Base-by-base conservation (phyloP, 2,329 filamentous ascomycete genomes). In the Blumeria hordei region DNA sequence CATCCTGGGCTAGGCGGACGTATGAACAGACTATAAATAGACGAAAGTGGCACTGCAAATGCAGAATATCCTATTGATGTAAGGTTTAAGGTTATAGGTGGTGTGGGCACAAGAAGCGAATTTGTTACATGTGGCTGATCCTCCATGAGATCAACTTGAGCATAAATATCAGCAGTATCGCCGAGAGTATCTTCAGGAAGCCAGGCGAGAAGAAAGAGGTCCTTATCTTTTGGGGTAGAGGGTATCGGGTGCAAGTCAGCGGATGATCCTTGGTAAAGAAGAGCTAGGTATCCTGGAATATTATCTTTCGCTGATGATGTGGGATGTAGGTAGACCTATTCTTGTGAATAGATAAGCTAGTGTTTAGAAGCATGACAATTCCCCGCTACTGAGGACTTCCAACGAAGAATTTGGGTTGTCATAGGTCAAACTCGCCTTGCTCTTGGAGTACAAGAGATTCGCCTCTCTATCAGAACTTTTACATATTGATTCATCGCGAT, bases 281-380 rank as follows among this genome's bases (percentile, higher is more conserved):
- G 75, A 16, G 92, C 90, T 61, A 98, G 81, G 67, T 92, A 98
- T 49, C 92, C 92, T 3, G 87, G 73, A 55, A 98, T 93, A 61
- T 98, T 98, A 71, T 98, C 92, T 70, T 88, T 94, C 56, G 88
- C 77, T 0, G 87, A 93, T 0, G 90, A 84, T 0, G 88, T 88
- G 0, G 92, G 92, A 67, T 98, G 92, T 45, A 98, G 82, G 66
- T 96, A 98, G 66, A 98, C 92, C 83, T 88, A 62, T 53, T 60
- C 54, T 60, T 61, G 33, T 54, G 34, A 50, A 50, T 33, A 28
- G 32, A 10, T 14, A 18, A 21, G 14, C 4, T 18, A 32, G 11
- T 47, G 21, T 55, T 56, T 39, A 45, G 28, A 16, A 16, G n/a
- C 32, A 10, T 18, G 8, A 16, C 12, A 10, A 44, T 33, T 44